phyloP scores from a whole-genome alignment of 352 stramenopile genomes.

The Phytopythium cucurbitacearum region DNA sequence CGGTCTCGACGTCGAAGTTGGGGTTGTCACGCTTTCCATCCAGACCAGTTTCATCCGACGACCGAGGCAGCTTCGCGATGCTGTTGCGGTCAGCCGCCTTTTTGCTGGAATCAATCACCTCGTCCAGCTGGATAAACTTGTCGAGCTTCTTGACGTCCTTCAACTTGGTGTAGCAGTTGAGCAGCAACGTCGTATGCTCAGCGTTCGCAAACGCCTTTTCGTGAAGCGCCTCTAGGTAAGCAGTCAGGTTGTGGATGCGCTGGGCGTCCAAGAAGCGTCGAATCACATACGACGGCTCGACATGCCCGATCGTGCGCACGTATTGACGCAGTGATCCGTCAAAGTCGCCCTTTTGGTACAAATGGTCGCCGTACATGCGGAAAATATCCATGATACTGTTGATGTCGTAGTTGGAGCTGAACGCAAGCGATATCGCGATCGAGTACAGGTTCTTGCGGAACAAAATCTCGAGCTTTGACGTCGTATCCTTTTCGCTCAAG shows the following conservation, averaged over 20 bases:
- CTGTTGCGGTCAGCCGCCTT: constrained; percentile 9
- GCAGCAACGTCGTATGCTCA: constrained; percentile 91
- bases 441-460: constrained; percentile 97
- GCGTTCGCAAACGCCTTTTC: constrained; percentile 88
- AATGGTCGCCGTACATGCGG: constrained; percentile 96
- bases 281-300: constrained; percentile 98
- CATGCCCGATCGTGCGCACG: constrained; percentile 93
- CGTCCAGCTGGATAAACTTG: constrained; percentile 88
- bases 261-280: constrained; percentile 96
- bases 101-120: constrained; percentile 55
- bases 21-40: constrained; percentile 21
- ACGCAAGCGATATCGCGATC: constrained; percentile 97
- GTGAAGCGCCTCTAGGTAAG: constrained; percentile 95
- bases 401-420: constrained; percentile 92
- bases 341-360: constrained; percentile 97
- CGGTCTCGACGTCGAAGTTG: constrained; percentile 91
- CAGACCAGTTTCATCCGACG: constrained; percentile 15
- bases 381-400: constrained; percentile 96
- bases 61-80: constrained; percentile 14
- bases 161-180: constrained; percentile 95
- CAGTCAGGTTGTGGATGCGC: constrained; percentile 94
- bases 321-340: constrained; percentile 96
- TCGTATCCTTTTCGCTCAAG: constrained; percentile 93
- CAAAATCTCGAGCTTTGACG: constrained; percentile 95
- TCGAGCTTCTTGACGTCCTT: constrained; percentile 93